Base-by-base conservation (phyloP, 352 stramenopile species). In the Aphanomyces euteiches region DNA sequence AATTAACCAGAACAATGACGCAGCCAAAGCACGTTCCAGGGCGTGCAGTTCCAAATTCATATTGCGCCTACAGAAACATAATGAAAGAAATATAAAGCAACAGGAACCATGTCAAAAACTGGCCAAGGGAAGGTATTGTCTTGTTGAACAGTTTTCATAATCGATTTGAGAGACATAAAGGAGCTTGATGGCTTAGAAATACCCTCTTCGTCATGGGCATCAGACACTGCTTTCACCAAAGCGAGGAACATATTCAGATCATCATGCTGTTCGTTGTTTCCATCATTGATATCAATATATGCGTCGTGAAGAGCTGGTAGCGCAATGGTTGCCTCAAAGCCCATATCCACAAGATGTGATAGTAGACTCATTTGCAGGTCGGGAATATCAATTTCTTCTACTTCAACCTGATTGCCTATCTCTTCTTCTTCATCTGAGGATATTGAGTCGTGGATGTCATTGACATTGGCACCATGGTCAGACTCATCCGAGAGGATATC, bases 11-110 rank as follows among this genome's bases (percentile, higher is more conserved):
- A 47, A 95, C 87, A 47, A 87, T 92, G 1, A 95, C 84, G 67
- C 81, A 90, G 28, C 90, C 81, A 64, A 93, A 95, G 66, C 87
- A 91, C 41, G 87, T 95, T 5, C 82, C 84, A 5, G 72, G 15
- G 4, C 87, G 87, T 3, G 87, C 84, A 54, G 88, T 95, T 37
- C 84, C 85, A 63, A 95, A 93, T 68, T 95, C 87, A 34, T 93
- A 95, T 71, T 93, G 87, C 0, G 87, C 87, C 64, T 70, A 61
- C 47, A 58, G 6, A 1, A 7, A 48, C 36, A 21, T 36, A 7
- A 8, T 34, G 7, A 65, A 50, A 48, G 13, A 5, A 48, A 28
- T 50, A 28, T 50, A 2, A 34, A 8, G 19, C 40, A 56, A 17
- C 6, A 28, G 12, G 17, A 43, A 70, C 64, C 87, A 95, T 95